These are phyloP conservation scores for Paratinospora sagittata DNA, from an alignment of 164 flowering plant genomes.

Conservation along the genomic window DNA sequence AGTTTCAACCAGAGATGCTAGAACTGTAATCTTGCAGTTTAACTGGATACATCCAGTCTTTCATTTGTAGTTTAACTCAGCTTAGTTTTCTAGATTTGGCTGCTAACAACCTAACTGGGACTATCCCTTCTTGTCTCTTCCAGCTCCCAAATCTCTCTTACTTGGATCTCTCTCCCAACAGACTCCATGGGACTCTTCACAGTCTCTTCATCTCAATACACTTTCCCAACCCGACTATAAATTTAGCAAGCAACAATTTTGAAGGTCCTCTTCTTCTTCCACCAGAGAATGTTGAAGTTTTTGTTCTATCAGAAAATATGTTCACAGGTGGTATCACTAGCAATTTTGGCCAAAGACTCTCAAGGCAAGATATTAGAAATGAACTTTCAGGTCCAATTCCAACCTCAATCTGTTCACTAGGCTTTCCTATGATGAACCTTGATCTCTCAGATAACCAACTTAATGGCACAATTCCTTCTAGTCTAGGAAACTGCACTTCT, in stretches of 20 bases:
- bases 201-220: neutral
- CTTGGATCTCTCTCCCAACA: constrained; percentile 18
- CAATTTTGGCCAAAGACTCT: constrained; percentile 3
- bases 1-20: constrained; percentile 4
- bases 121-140: constrained; percentile 19
- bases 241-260: constrained; percentile 13
- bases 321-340: constrained; percentile 12
- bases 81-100: constrained; percentile 10
- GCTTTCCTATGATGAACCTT: no score
- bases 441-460: no score
- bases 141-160: constrained; percentile 11
- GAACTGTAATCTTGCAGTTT: constrained; percentile 13
- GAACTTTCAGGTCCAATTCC: constrained; percentile 15
- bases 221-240: neutral
- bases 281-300: constrained; percentile 5
- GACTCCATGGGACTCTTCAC: constrained; percentile 14
- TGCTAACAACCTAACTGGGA: constrained; percentile 15
- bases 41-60: constrained; percentile 11
- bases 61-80: constrained; percentile 8
- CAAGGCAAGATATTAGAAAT: constrained; percentile 7
- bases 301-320: constrained; percentile 12
- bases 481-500: no score
- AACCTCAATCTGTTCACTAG: constrained; percentile 1
- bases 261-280: constrained; percentile 15
- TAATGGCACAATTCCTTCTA: no score